phyloP scores from a whole-genome alignment of 805 yeast species.

The Metschnikowia bowlesiae region DNA sequence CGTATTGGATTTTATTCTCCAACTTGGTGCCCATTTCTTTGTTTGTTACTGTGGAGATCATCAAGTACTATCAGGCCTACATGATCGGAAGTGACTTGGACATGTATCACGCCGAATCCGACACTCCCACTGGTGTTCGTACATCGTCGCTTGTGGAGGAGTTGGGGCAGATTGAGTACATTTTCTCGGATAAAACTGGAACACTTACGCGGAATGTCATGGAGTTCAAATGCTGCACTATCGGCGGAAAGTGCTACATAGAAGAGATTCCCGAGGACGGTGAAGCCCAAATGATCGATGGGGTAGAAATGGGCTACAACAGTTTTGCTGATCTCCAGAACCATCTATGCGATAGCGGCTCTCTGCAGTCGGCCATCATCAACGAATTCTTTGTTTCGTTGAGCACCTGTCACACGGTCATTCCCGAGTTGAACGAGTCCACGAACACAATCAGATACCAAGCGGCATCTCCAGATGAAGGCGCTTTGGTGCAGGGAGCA shows the following conservation, averaged over 20 bases:
- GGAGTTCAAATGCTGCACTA: slow-evolving; percentile 93
- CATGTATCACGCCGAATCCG: slow-evolving; percentile 80
- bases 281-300: slow-evolving; percentile 64
- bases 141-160: slow-evolving; percentile 96
- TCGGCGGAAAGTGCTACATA: slow-evolving; percentile 88
- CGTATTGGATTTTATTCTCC: slow-evolving; percentile 95
- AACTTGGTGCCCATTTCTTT: slow-evolving; percentile 96
- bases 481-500: slow-evolving; percentile 97
- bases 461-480: slow-evolving; percentile 99
- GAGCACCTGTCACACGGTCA: slow-evolving; percentile 95
- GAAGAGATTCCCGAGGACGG: slow-evolving; percentile 89
- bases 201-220: slow-evolving; percentile 92
- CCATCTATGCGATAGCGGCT: slow-evolving; percentile 44
- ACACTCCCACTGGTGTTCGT: slow-evolving; percentile 92
- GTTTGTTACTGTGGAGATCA: slow-evolving; percentile 93
- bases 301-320: slow-evolving; percentile 74
- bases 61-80: slow-evolving; percentile 91
- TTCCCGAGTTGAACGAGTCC: slow-evolving; percentile 72
- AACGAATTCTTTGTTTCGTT: slow-evolving; percentile 77
- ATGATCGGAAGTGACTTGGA: slow-evolving; percentile 93
- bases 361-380: slow-evolving; percentile 44
- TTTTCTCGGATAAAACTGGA: slow-evolving; percentile 97
- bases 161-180: slow-evolving; percentile 92
- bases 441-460: slow-evolving; percentile 77
- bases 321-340: slow-evolving; percentile 59